A percentile compares a stretch with the other conserved stretches of the same genome.
Conservation (phyloP, 441 rosid genomes). For the Eutrema salsugineum region DNA sequence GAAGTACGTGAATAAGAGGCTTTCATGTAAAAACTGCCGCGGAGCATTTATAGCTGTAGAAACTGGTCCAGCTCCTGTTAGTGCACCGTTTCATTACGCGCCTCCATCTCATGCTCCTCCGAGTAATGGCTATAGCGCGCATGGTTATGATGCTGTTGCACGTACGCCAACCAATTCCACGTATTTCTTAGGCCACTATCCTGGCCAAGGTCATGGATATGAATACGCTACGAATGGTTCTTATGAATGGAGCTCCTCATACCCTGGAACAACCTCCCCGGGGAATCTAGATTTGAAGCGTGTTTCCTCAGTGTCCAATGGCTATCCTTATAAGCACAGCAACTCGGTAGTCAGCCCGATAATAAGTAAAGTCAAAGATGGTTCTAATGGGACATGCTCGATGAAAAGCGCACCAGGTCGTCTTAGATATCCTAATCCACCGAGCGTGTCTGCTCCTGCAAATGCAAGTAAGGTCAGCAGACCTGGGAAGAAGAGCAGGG, state of each 20-base stretch:
- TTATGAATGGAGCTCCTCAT: slow-evolving; percentile 75
- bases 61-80: slow-evolving; percentile 88
- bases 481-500: slow-evolving; percentile 81
- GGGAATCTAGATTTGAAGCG: slow-evolving; percentile 57
- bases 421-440: slow-evolving; percentile 29
- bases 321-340: slow-evolving; percentile 49
- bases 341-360: slow-evolving; percentile 44
- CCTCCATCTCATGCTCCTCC: slow-evolving; percentile 56
- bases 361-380: slow-evolving; percentile 41
- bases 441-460: slow-evolving; percentile 35
- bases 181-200: slow-evolving; percentile 57
- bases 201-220: slow-evolving; percentile 61
- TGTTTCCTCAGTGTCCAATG: slow-evolving; percentile 43
- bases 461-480: slow-evolving; percentile 42
- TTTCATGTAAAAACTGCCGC: slow-evolving; percentile 98
- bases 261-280: slow-evolving; percentile 49
- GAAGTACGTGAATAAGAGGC: slow-evolving; percentile 95
- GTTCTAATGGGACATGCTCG: slow-evolving; percentile 52
- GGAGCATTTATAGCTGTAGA: slow-evolving; percentile 93
- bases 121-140: slow-evolving; percentile 64
- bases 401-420: slow-evolving; percentile 28
- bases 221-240: slow-evolving; percentile 75
- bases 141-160: slow-evolving; percentile 70
- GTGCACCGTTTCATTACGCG: slow-evolving; percentile 79
- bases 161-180: slow-evolving; percentile 67